Evolutionary conservation across 352 stramenopile species (phyloP), one percentile per base, ranked within the genome.

Genomic region (Phytophthora podocarpi): DNA sequence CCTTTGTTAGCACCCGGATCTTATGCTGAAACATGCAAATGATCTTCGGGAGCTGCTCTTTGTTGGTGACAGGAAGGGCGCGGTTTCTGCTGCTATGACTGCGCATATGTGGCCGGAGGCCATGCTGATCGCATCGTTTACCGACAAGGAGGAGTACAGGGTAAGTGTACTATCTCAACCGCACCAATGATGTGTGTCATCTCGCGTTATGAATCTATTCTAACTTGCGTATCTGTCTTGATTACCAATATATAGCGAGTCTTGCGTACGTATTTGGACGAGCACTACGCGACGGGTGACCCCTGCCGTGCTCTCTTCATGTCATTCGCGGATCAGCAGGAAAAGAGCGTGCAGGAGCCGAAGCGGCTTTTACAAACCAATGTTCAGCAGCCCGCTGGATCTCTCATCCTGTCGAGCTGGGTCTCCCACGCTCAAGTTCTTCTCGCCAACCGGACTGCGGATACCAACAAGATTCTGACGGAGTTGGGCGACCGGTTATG

Each of bases 81-180:
- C 87, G 3, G 79, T 95, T 23, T 85, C 89, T 47, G 56, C 80
- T n/a, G 84, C 87, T n/a, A 90, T 92, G 30, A 64, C 76, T 24
- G 77, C 83, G 10, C 80, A 95, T 31, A 90, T 96, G 81, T 96
- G 87, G 87, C 80, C 87, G 0, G 84, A 96, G 65, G 87, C 87
- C 2, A 93, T 96, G 75, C 69, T 96, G 2, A 90, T 96, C 37
- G 85, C 80, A 24, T 93, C 84, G 6, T 93, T 92, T 60, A 92
- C 85, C 1, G 85, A 90, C 59, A 91, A 91, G 23, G 85, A 93
- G 35, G 80, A 92, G 56, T 96, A 95, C 72, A 92, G 84, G 67
- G 79, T 82, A 52, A 39, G 57, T 59, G 42, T 24, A n/a, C n/a
- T n/a, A n/a, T n/a, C n/a, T n/a, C n/a, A 24, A 20, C 16, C 12